Conservation (phyloP, 306 rosid species). For the Acacia confusa region DNA sequence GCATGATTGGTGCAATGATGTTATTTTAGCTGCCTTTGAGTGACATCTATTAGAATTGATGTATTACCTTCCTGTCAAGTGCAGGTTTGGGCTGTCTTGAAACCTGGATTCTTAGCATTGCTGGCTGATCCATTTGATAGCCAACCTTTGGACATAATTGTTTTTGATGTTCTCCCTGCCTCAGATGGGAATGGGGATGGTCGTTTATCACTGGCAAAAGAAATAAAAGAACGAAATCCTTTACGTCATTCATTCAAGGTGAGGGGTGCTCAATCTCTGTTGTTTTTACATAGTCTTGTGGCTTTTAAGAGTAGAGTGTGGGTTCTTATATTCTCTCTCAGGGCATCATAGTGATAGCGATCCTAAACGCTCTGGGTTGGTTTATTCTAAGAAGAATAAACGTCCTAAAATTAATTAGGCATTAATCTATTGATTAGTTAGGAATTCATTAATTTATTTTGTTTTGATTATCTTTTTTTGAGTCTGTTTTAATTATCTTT, state of each 20-base stretch:
- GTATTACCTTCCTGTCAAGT: conserved; percentile 23
- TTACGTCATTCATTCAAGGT: conserved; percentile 67
- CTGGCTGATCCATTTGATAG: conserved; percentile 66
- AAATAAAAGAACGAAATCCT: conserved; percentile 68
- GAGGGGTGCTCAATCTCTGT: conserved; percentile 26
- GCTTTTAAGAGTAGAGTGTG: not conserved
- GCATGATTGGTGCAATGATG: not conserved
- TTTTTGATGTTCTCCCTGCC: conserved; percentile 71
- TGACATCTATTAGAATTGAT: not conserved
- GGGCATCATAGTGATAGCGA: not conserved
- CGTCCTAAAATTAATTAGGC: no score
- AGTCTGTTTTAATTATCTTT: no score
- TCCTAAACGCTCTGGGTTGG: no score
- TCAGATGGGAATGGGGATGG: conserved; percentile 79
- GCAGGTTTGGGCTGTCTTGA: conserved; percentile 79
- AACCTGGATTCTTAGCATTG: conserved; percentile 75
- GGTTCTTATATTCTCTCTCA: not conserved
- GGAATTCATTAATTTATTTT: no score
- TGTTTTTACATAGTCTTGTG: conserved; percentile 3
- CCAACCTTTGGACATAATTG: conserved; percentile 68
- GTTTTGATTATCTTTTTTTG: no score
- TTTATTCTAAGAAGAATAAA: no score
- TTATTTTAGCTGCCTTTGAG: not conserved
- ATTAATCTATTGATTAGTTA: no score
- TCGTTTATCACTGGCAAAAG: conserved; percentile 60